Conservation (phyloP, 305 asterid genomes). For the Stenogyne calaminthoides region DNA sequence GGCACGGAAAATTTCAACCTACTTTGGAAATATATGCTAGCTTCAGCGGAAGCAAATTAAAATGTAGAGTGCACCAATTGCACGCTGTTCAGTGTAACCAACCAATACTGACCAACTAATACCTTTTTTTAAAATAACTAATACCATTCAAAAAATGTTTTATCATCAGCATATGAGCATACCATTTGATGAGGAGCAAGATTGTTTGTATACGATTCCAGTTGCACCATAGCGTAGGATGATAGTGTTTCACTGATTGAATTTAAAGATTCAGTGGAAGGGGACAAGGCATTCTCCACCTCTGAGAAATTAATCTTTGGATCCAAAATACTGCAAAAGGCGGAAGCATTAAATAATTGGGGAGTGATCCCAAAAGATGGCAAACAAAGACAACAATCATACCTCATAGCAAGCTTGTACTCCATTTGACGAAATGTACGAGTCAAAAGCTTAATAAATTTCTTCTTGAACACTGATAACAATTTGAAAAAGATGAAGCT, state of each 20-base stretch:
- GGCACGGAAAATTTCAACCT: background rate
- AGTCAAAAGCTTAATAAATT: conserved; percentile 51
- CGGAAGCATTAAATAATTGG: conserved; percentile 31
- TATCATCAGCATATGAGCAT: conserved; percentile 30
- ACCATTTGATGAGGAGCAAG: conserved; percentile 70
- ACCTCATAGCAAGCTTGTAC: conserved; percentile 96
- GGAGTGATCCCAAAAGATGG: conserved; percentile 20
- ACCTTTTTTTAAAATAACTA: too few relatives aligned
- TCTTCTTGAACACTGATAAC: conserved; percentile 64
- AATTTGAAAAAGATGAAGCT: conserved; percentile 18
- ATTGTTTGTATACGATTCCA: conserved; percentile 80
- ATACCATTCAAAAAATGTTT: background rate
- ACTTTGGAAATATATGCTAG: background rate
- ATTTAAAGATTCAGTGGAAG: conserved; percentile 48
- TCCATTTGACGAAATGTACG: conserved; percentile 69
- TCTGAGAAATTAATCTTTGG: conserved; percentile 73
- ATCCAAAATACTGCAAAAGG: conserved; percentile 78
- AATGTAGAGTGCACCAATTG: background rate
- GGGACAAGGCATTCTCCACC: conserved; percentile 37
- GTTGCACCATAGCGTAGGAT: conserved; percentile 60
- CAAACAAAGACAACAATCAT: conserved; percentile 29
- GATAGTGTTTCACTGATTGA: conserved; percentile 51
- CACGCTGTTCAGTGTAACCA: too few relatives aligned
- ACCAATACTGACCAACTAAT: too few relatives aligned
- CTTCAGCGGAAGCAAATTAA: conserved; percentile 14